These are phyloP conservation scores for Cubamyces sp. DNA, from an alignment of 768 basidiomycete species.

Conservation along the genomic window DNA sequence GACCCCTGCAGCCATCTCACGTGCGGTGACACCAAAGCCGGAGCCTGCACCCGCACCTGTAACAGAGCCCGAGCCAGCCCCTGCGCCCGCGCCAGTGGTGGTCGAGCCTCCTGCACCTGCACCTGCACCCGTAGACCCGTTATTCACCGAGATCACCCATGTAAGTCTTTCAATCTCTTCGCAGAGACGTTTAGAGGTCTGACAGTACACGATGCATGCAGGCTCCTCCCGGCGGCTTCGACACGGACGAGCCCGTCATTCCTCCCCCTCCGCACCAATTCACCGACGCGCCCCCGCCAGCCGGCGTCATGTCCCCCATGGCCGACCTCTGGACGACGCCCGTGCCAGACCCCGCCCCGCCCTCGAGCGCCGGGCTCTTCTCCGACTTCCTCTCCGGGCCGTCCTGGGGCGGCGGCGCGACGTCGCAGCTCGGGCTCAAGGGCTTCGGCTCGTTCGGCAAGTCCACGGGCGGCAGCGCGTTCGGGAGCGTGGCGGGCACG, in stretches of 20 bases:
- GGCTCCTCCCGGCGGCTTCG: conserved; percentile 2
- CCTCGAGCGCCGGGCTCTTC: conserved; percentile 22
- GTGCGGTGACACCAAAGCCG: conserved; percentile 10
- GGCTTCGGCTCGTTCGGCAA: conserved; percentile 10
- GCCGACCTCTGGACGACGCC: conserved; percentile 23
- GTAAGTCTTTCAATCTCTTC: background rate
- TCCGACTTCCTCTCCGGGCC: conserved; percentile 25
- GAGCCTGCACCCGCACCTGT: conserved; percentile 12
- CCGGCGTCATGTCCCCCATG: conserved; percentile 22
- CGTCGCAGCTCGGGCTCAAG: conserved; percentile 14
- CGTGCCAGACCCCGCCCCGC: conserved; percentile 21
- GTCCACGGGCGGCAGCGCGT: conserved; percentile 1
- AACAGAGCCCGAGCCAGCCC: background rate
- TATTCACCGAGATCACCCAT: conserved; percentile 2
- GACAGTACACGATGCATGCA: background rate
- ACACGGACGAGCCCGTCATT: conserved; percentile 14
- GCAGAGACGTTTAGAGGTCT: background rate
- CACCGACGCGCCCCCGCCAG: conserved; percentile 3
- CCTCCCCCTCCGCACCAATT: conserved; percentile 17
- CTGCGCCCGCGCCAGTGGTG: background rate
- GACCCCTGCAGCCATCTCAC: conserved; percentile 6
- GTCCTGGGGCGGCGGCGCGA: conserved; percentile 13
- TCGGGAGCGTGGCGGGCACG: conserved; percentile 5
- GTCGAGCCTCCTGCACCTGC: background rate
- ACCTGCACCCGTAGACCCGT: background rate